phyloP scores from a whole-genome alignment of 441 rosid genomes.

The Aleurites moluccanus region DNA sequence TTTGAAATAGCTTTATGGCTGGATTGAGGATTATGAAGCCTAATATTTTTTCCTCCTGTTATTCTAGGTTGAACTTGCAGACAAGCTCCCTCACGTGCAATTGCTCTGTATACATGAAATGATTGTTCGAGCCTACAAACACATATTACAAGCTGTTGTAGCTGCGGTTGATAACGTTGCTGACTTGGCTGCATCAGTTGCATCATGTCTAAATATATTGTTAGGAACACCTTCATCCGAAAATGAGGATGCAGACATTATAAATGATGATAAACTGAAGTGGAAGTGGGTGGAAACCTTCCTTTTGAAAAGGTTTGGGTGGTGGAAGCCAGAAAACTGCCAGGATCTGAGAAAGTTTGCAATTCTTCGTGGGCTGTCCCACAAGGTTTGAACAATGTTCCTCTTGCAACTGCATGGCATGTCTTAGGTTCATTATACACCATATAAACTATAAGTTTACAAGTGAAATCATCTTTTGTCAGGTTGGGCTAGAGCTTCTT shows the following conservation, averaged over 20 bases:
- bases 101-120: conserved; percentile 75
- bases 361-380: conserved; percentile 67
- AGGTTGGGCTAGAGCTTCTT: conserved; percentile 72
- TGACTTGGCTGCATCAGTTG: conserved; percentile 50
- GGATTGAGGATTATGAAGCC: conserved; percentile 1
- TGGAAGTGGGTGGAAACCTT: conserved; percentile 55
- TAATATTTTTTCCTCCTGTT: conserved; percentile 8
- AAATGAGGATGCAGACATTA: conserved; percentile 30
- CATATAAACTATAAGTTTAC: conserved; percentile 11
- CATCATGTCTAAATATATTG: conserved; percentile 57
- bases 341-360: conserved; percentile 62
- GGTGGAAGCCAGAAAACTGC: conserved; percentile 49
- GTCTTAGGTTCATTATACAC: conserved; percentile 4
- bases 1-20: neutral
- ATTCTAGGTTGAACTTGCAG: conserved; percentile 58
- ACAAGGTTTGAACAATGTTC: conserved; percentile 42
- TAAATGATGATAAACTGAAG: conserved; percentile 44
- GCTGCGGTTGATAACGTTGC: conserved; percentile 38
- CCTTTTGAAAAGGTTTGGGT: conserved; percentile 54
- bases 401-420: conserved; percentile 18
- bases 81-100: conserved; percentile 69
- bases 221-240: conserved; percentile 47
- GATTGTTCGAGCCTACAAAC: conserved; percentile 70
- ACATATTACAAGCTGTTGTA: conserved; percentile 51
- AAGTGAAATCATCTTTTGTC: conserved; percentile 21